A percentile compares a stretch with the other conserved stretches of the same genome.
These are phyloP conservation scores for Polytolypa hystricis DNA, from an alignment of 2,329 filamentous ascomycete species.

Conservation along the genomic window DNA sequence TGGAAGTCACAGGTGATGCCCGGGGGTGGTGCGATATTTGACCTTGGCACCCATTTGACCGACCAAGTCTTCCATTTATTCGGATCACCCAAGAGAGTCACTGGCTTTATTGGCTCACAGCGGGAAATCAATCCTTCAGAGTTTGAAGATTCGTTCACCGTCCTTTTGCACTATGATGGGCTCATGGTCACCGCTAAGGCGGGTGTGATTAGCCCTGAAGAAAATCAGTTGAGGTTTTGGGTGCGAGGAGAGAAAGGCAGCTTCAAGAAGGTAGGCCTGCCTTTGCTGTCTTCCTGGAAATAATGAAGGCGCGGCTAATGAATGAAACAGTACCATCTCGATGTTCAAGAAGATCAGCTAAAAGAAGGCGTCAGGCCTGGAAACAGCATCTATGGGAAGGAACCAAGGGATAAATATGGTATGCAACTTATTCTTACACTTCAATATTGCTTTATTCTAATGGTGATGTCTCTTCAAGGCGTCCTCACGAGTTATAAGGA, in stretches of 20 bases:
- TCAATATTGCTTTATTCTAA: neutral
- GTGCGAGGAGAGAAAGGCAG: constrained; percentile 62
- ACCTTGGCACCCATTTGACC: constrained; percentile 64
- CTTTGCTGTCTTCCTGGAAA: neutral
- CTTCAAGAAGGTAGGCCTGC: constrained; percentile 54
- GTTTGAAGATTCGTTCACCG: constrained; percentile 44
- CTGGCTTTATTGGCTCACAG: constrained; percentile 57
- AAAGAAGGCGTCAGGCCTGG: constrained; percentile 51
- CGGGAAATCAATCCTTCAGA: constrained; percentile 44
- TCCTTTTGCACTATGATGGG: constrained; percentile 56
- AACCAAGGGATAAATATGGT: constrained; percentile 48
- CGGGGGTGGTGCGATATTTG: constrained; percentile 59
- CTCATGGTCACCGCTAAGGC: constrained; percentile 59
- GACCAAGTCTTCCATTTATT: constrained; percentile 65
- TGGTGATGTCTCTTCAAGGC: constrained; percentile 14
- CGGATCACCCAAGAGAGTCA: constrained; percentile 56
- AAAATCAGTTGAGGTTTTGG: constrained; percentile 64
- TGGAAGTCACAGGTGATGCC: constrained; percentile 61
- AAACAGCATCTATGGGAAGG: constrained; percentile 54
- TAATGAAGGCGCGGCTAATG: too few species aligned
- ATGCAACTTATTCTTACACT: constrained; percentile 12
- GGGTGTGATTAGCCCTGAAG: constrained; percentile 56
- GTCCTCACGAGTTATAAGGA: constrained; percentile 45
- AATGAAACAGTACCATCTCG: constrained; percentile 48
- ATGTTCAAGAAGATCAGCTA: constrained; percentile 66